Evolutionary conservation across 331 rosid species (phyloP).

Genomic region (Quercus lobata): DNA sequence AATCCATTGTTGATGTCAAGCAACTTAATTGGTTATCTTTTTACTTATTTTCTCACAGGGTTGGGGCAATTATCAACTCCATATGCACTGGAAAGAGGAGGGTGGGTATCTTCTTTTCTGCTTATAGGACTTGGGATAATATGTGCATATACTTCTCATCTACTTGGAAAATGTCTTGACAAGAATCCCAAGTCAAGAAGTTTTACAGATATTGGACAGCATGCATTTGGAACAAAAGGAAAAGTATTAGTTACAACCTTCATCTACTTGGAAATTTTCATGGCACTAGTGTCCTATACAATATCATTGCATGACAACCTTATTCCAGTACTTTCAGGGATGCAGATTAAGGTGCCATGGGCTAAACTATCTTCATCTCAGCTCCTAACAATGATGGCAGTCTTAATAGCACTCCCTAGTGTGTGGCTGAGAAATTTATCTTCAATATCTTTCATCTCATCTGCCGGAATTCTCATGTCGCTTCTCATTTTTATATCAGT

Average conservation of each 20-base stretch:
- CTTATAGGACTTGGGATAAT: constrained; percentile 55
- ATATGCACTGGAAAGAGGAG: constrained; percentile 64
- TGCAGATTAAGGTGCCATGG: constrained; percentile 22
- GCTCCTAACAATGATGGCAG: constrained; percentile 41
- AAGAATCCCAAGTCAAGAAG: constrained; percentile 49
- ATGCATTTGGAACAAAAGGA: constrained; percentile 69
- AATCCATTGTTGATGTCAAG: too few relatives aligned
- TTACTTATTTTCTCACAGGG: constrained; percentile 30
- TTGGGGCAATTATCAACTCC: constrained; percentile 76
- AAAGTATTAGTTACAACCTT: constrained; percentile 40
- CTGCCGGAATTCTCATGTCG: constrained; percentile 62
- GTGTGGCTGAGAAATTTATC: constrained; percentile 68
- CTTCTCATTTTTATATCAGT: constrained; percentile 46
- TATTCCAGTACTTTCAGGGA: constrained; percentile 31
- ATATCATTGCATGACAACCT: constrained; percentile 74
- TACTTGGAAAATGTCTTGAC: constrained; percentile 63
- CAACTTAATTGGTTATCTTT: too few relatives aligned
- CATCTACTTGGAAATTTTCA: constrained; percentile 60
- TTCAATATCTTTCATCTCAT: constrained; percentile 65
- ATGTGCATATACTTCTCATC: constrained; percentile 41
- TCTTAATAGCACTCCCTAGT: constrained; percentile 55
- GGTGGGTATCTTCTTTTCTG: constrained; percentile 49
- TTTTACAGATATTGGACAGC: constrained; percentile 54
- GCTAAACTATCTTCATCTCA: constrained; percentile 41
- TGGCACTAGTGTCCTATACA: constrained; percentile 84